Conservation (phyloP, 2,329 filamentous ascomycete species). For the Microdochium bolleyi region DNA sequence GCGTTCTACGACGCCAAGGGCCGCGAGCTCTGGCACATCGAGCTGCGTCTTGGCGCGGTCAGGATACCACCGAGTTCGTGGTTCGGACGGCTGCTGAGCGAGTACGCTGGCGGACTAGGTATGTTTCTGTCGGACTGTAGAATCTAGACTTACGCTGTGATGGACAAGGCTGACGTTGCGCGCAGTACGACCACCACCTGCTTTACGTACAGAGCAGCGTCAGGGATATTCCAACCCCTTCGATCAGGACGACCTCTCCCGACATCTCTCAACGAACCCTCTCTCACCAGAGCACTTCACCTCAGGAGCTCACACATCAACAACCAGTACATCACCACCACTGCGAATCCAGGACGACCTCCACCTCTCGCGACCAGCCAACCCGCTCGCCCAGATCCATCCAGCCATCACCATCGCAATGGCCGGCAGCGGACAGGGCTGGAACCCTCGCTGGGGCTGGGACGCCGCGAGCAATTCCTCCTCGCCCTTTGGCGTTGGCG, state of each 20-base stretch:
- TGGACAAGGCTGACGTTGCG: no score
- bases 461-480: slow-evolving; percentile 21
- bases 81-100: not conserved
- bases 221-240: no score
- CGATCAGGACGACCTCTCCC: no score
- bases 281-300: no score
- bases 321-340: no score
- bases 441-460: slow-evolving; percentile 29
- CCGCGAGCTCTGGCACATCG: slow-evolving; percentile 34
- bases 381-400: not conserved
- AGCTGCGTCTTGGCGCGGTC: slow-evolving; percentile 28
- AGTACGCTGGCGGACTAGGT: not conserved
- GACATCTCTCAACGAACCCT: no score
- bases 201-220: no score
- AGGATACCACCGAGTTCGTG: not conserved
- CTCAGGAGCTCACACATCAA: no score
- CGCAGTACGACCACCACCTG: no score
- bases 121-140: no score
- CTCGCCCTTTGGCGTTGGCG: slow-evolving; percentile 7
- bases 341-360: not conserved
- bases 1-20: slow-evolving; percentile 36
- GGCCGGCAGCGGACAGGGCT: slow-evolving; percentile 3
- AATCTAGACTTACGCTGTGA: no score
- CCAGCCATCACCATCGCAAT: not conserved
- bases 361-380: no score